These are phyloP conservation scores for Erigeron canadensis DNA, from an alignment of 129 eudicot genomes.

Conservation along the genomic window DNA sequence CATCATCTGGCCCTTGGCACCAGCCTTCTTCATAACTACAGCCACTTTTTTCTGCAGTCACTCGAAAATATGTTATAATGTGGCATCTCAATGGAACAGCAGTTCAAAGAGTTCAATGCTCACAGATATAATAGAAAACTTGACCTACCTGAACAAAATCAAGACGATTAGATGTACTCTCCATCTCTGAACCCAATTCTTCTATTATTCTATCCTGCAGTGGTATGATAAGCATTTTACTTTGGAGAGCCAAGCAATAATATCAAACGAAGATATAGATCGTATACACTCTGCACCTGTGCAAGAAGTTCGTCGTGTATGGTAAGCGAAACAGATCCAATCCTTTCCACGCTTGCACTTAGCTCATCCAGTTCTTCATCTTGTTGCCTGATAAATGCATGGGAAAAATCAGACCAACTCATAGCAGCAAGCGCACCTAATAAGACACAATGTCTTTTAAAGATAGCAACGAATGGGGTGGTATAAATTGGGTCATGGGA, in stretches of 20 bases:
- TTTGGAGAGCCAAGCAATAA: neutral
- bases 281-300: conserved; percentile 41
- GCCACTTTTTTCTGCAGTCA: conserved; percentile 84
- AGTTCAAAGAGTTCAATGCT: neutral
- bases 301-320: conserved; percentile 80
- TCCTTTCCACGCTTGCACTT: conserved; percentile 78
- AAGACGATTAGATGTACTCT: conserved; percentile 85
- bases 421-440: too few relatives aligned
- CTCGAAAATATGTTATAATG: neutral
- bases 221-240: conserved; percentile 12
- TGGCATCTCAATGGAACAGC: neutral
- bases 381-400: conserved; percentile 52
- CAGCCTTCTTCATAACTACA: conserved; percentile 84
- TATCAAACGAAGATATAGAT: neutral
- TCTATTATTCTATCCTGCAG: conserved; percentile 73
- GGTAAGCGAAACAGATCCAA: conserved; percentile 82
- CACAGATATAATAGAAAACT: neutral
- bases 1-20: conserved; percentile 90
- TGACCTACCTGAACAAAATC: conserved; percentile 78
- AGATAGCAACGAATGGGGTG: too few relatives aligned
- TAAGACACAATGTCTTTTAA: too few relatives aligned
- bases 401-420: too few relatives aligned
- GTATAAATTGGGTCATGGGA: too few relatives aligned
- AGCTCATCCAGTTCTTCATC: conserved; percentile 85
- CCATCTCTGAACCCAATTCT: conserved; percentile 89